Evolutionary conservation across 306 rosid species (phyloP).

Genomic region (cucumber (Cucumis sativus)): Cucumber_9930_V3 NC_026657.2:26375001-26375500

Average conservation of each 20-base stretch:
- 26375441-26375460: background rate
- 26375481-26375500: slow-evolving; percentile 60
- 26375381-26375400: slow-evolving; percentile 88
- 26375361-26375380: slow-evolving; percentile 48
- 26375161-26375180: slow-evolving; percentile 18
- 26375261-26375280: slow-evolving; percentile 10
- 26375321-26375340: slow-evolving; percentile 56
- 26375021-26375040: slow-evolving; percentile 5
- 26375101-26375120: slow-evolving; percentile 6
- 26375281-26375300: background rate
- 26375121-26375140: slow-evolving; percentile 6
- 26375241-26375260: slow-evolving; percentile 29
- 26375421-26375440: slow-evolving; percentile 69
- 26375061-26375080: slow-evolving; percentile 21
- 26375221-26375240: slow-evolving; percentile 14
- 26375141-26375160: slow-evolving; percentile 13
- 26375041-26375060: slow-evolving; percentile 14
- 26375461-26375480: background rate
- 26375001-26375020: slow-evolving; percentile 29
- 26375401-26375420: slow-evolving; percentile 58
- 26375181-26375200: slow-evolving; percentile 19
- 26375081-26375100: slow-evolving; percentile 25
- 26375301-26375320: background rate
- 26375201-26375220: slow-evolving; percentile 9
- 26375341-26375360: slow-evolving; percentile 81